Percentiles rank a stretch among this genome's conserved stretches.
Evolutionary conservation across 2,329 filamentous ascomycete genomes (phyloP).

Genomic region (Curvularia spicifera): DNA sequence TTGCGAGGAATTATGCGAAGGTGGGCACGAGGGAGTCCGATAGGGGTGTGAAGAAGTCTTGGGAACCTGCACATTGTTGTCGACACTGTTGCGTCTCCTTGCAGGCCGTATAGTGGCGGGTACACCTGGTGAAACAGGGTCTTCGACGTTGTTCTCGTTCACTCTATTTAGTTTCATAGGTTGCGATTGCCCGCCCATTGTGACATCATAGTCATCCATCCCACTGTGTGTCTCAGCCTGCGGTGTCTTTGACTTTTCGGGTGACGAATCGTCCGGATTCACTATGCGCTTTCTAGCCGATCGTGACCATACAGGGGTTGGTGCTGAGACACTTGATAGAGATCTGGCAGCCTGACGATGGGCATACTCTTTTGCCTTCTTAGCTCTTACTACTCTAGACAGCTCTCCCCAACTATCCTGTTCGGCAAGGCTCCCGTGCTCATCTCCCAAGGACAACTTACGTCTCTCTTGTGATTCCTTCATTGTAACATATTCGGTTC

Average conservation of each 20-base stretch:
- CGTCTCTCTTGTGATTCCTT: conserved; percentile 54
- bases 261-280: conserved; percentile 36
- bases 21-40: conserved; percentile 32
- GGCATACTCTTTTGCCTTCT: conserved; percentile 28
- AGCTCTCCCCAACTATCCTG: conserved; percentile 44
- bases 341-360: conserved; percentile 33
- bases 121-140: conserved; percentile 33
- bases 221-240: conserved; percentile 11
- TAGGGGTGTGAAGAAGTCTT: conserved; percentile 48
- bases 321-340: conserved; percentile 39
- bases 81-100: conserved; percentile 23
- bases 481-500: conserved; percentile 54
- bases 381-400: conserved; percentile 25
- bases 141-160: conserved; percentile 27
- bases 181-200: conserved; percentile 30
- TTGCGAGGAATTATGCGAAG: conserved; percentile 26
- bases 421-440: conserved; percentile 20
- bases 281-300: conserved; percentile 22
- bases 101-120: conserved; percentile 22
- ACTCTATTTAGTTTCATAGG: conserved; percentile 15
- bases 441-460: conserved; percentile 26
- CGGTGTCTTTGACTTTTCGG: conserved; percentile 20
- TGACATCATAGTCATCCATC: conserved; percentile 32
- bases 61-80: conserved; percentile 43
- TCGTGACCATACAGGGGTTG: conserved; percentile 23